phyloP scores from a whole-genome alignment of 345 rosid genomes.

The Hibiscus syriacus region DNA sequence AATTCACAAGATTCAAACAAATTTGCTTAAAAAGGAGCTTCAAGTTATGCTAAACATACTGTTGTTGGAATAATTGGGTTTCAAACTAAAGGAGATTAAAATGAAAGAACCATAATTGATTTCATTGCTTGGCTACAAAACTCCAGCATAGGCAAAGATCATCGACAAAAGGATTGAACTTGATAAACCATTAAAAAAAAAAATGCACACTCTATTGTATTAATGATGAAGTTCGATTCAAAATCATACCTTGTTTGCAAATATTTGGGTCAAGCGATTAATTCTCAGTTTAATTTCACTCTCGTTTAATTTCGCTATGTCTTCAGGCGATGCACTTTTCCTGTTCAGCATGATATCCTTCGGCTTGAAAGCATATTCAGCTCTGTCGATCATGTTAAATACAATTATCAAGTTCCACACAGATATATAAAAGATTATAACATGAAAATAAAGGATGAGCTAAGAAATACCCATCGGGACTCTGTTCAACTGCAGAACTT shows the following conservation, averaged over 20 bases:
- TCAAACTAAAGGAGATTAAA: no score
- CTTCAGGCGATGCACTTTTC: slow-evolving; percentile 46
- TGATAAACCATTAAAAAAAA: no score
- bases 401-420: neutral
- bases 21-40: neutral
- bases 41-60: neutral
- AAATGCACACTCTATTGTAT: no score
- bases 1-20: neutral
- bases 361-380: slow-evolving; percentile 76
- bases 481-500: slow-evolving; percentile 30
- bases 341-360: slow-evolving; percentile 52
- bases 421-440: neutral
- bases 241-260: slow-evolving; percentile 56
- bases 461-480: slow-evolving; percentile 53
- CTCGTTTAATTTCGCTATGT: slow-evolving; percentile 46
- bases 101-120: no score
- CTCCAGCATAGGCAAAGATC: neutral
- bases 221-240: neutral
- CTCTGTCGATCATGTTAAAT: slow-evolving; percentile 33
- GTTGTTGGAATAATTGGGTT: no score
- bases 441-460: neutral
- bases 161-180: neutral
- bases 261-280: slow-evolving; percentile 40
- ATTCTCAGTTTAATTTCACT: slow-evolving; percentile 64
- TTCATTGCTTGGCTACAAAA: neutral